Conservation (phyloP, 805 yeast genomes). For the Wickerhamomyces bovis region DNA sequence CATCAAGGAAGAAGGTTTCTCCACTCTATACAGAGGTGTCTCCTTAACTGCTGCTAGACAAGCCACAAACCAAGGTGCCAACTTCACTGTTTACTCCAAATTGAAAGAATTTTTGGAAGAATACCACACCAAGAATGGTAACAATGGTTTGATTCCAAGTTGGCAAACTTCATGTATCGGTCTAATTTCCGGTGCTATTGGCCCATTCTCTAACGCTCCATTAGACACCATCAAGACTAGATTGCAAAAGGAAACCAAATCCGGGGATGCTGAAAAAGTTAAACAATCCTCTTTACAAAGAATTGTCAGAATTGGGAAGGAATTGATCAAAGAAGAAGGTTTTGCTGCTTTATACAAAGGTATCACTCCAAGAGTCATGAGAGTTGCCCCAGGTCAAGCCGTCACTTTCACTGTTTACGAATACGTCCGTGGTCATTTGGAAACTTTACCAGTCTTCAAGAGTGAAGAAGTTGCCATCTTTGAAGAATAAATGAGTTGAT, state of each 20-base stretch:
- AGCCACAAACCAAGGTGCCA: constrained; percentile 97
- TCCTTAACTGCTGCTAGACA: constrained; percentile 95
- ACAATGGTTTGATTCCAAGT: constrained; percentile 56
- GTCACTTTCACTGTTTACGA: constrained; percentile 97
- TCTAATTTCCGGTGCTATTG: constrained; percentile 90
- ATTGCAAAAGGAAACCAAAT: constrained; percentile 82
- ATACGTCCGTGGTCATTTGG: constrained; percentile 66
- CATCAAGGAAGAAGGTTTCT: constrained; percentile 85
- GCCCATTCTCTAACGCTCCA: constrained; percentile 97
- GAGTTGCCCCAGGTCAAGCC: constrained; percentile 99
- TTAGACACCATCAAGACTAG: constrained; percentile 95
- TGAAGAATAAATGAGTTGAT: constrained; percentile 24
- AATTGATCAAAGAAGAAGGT: constrained; percentile 86
- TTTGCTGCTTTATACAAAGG: constrained; percentile 87
- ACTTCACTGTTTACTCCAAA: constrained; percentile 90
- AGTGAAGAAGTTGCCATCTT: constrained; percentile 22
- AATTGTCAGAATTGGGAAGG: constrained; percentile 73
- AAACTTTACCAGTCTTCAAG: constrained; percentile 28
- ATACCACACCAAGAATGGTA: constrained; percentile 41
- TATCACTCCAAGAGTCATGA: constrained; percentile 96
- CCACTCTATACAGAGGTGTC: constrained; percentile 89
- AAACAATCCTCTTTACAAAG: constrained; percentile 63
- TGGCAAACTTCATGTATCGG: constrained; percentile 95
- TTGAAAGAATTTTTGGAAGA: constrained; percentile 66
- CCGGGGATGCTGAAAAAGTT: constrained; percentile 30